These are phyloP conservation scores for Hymenoscyphus fraxineus DNA, from an alignment of 2,329 filamentous ascomycete genomes.

Conservation along the genomic window DNA sequence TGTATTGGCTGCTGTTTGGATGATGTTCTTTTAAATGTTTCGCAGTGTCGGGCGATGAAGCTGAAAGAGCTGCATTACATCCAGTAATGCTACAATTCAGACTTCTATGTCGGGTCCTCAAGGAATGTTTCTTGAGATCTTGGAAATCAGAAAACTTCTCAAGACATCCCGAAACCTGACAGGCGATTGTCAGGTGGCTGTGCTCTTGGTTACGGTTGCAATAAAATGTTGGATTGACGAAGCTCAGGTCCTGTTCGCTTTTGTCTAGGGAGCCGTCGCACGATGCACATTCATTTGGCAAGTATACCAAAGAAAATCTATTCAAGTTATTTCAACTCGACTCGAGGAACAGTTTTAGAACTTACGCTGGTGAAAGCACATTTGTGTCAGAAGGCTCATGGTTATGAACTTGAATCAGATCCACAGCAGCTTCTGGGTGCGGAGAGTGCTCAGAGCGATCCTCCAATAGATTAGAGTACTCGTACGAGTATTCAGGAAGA, in stretches of 20 bases:
- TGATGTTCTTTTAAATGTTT: not conserved
- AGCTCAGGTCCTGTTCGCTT: not conserved
- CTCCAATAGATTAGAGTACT: not conserved
- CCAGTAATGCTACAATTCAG: not conserved
- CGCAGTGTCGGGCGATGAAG: not conserved
- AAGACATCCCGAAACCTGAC: not conserved
- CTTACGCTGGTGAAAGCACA: not conserved
- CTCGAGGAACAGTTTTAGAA: not conserved
- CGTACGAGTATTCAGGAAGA: too few species aligned
- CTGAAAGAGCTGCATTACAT: not conserved
- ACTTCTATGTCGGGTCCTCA: not conserved
- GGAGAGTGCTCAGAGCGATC: not conserved
- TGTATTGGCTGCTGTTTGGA: not conserved
- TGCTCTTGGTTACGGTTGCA: not conserved
- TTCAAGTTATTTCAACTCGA: not conserved
- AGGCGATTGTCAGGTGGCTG: not conserved
- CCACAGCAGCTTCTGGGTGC: not conserved
- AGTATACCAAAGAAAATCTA: not conserved
- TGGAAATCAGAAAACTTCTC: not conserved
- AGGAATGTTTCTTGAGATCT: not conserved
- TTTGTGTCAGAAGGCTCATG: not conserved
- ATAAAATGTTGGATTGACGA: not conserved
- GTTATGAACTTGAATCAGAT: not conserved
- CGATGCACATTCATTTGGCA: not conserved
- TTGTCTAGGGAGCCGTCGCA: not conserved